Evolutionary conservation across 148 eudicot genomes (phyloP).

Genomic region (Fagopyrum esculentum): DNA sequence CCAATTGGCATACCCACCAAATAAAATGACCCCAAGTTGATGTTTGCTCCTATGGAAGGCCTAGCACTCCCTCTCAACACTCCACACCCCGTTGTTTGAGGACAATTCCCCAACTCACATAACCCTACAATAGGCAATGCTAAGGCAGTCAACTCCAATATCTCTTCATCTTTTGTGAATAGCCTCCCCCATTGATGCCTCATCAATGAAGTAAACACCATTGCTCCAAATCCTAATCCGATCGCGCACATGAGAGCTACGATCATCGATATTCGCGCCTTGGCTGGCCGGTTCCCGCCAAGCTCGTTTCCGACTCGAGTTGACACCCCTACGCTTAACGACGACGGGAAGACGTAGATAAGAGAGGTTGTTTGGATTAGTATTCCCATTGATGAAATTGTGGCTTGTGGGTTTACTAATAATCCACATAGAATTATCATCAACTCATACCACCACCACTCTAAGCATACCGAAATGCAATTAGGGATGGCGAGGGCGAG

Average conservation of each 20-base stretch:
- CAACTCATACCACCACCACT: constrained; percentile 99
- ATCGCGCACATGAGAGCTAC: constrained; percentile 39
- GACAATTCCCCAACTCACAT: constrained; percentile 92
- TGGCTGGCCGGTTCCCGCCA: constrained; percentile 56
- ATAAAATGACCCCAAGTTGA: constrained; percentile 83
- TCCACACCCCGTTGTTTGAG: constrained; percentile 90
- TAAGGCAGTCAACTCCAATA: constrained; percentile 47
- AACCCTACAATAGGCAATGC: constrained; percentile 78
- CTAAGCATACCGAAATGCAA: constrained; percentile 75
- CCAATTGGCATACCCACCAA: constrained; percentile 88
- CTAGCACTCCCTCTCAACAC: constrained; percentile 78
- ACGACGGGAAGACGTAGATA: constrained; percentile 73
- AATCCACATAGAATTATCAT: constrained; percentile 83
- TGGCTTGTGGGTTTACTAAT: constrained; percentile 57
- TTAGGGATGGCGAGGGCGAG: constrained; percentile 58
- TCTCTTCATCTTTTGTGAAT: constrained; percentile 54
- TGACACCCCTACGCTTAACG: constrained; percentile 73
- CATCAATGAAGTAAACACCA: constrained; percentile 50
- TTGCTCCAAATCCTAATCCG: constrained; percentile 49
- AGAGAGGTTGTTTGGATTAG: constrained; percentile 76
- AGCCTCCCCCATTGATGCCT: constrained; percentile 65
- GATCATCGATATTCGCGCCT: constrained; percentile 55
- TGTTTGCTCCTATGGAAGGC: constrained; percentile 74
- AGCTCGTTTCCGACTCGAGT: constrained; percentile 79
- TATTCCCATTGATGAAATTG: constrained; percentile 86